Evolutionary conservation across 2,329 filamentous ascomycete genomes (phyloP), one percentile per base, ranked within the genome.

Genomic region (Diaporthe capsici): DNA sequence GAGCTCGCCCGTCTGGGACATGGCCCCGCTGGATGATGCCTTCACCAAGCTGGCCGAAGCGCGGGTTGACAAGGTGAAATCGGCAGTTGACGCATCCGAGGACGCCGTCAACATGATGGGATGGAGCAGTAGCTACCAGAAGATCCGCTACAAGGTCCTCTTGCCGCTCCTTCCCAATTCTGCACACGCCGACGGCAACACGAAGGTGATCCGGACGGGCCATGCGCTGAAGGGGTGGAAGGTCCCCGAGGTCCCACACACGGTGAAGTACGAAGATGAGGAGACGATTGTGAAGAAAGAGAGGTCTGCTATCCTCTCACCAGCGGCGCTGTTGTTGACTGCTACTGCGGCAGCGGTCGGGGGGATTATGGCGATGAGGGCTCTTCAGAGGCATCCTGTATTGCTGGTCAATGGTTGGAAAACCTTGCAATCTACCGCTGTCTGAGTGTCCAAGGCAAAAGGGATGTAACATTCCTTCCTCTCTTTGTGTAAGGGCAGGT

Each of bases 281-380:
- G 65, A 55, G 65, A 34, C 1, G 49, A 34, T 4, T 2, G 3
- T n/a, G 65, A 34, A 39, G 65, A 53, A 55, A 4, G 51, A 34
- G 34, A 34, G 8, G 13, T 28, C 65, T 55, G 47, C 34, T 25
- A 6, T 22, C 12, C 49, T 70, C 47, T 55, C 63, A 39, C 63
- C 63, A 15, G 63, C 63, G 13, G 8, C 63, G 15, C 22, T 68
- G 22, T 6, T 55, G 31, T 31, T 70, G 12, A 20, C 65, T 3
- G 65, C 65, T 20, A 70, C 65, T 22, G 49, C 13, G n/a, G 25
- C 61, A 22, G 65, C 65, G 7, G n/a, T 70, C 9, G 65, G 65
- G 9, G 65, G 65, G 4, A 28, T 55, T 12, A 28, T 70, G 47
- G 49, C 34, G 47, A 53, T 42, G 65, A 70, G 65, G 34, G n/a